Percentiles rank a stretch among this genome's conserved stretches.
Conservation (phyloP, 2,329 filamentous ascomycete species). For the Thelonectria rubi region DNA sequence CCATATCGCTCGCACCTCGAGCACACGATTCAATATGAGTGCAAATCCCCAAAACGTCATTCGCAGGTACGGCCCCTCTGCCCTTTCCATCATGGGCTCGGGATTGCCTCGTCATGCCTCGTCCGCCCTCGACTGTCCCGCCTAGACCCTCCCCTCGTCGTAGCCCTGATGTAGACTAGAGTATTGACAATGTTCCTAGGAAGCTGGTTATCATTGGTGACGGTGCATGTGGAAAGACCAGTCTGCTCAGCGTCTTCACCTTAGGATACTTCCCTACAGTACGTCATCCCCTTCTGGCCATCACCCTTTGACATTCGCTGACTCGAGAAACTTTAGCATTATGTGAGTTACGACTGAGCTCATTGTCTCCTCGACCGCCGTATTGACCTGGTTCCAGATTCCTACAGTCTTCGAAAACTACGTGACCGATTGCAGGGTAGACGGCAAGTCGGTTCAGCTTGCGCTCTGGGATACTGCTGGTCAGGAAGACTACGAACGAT, state of each 20-base stretch:
- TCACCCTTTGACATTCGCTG: constrained; percentile 34
- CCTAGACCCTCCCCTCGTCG: constrained; percentile 8
- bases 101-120: constrained; percentile 10
- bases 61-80: constrained; percentile 65
- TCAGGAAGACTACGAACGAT: constrained; percentile 96
- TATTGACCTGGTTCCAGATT: constrained; percentile 60
- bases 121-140: not conserved
- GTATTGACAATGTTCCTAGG: constrained; percentile 57
- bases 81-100: constrained; percentile 16
- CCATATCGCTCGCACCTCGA: constrained; percentile 20
- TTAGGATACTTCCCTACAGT: constrained; percentile 98
- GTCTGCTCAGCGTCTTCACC: constrained; percentile 96
- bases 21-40: constrained; percentile 51
- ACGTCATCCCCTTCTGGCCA: constrained; percentile 53
- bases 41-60: constrained; percentile 65
- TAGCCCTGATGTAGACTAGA: not conserved
- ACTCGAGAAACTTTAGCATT: constrained; percentile 58
- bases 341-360: constrained; percentile 54
- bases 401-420: constrained; percentile 99
- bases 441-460: constrained; percentile 97
- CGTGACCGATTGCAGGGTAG: constrained; percentile 97
- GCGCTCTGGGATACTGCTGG: constrained; percentile 99
- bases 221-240: constrained; percentile 98
- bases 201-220: constrained; percentile 98
- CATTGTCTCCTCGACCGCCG: constrained; percentile 14